Base-by-base conservation (phyloP, 163 green algal species). In the Chloromonas sp. region DNA sequence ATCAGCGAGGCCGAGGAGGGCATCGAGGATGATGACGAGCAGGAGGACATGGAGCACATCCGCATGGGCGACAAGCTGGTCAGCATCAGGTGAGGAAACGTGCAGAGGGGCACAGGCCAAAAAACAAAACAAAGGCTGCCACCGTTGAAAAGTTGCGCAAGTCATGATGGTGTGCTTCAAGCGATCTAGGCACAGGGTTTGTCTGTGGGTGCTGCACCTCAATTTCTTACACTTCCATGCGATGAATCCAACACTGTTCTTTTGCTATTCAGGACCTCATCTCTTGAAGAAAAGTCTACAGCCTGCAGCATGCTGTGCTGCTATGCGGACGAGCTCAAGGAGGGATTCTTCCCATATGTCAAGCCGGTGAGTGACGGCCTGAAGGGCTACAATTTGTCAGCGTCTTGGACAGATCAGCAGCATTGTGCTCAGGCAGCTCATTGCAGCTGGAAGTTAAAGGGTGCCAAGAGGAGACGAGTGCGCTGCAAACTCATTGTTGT, bases 241-340 rank as follows among this genome's bases (percentile, higher is more conserved):
- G 14, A 2, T 79, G 71, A 5, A 5, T 3, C 13, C 13, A 36
- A 14, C 71, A 79, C 13, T 58, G 36, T 36, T 5, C 71, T 79
- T 14, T 14, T 2, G 2, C 5, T 79, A 70, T 94, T 98, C 85
- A 90, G 92, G 70, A 98, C 95, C 36, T 95, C 88, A 76, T 91
- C 93, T 76, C 88, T 98, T 82, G 96, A 99, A 88, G 97, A 99
- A 88, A 99, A 99, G 92, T 95, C 96, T 8, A 99, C 95, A 0
- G 97, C 97, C 58, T 98, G 96, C 92, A 96, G 94, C 92, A 99
- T 99, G 97, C 90, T 99, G 5, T 96, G 92, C 88, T 99, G 97
- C 92, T 99, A 99, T 85, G 94, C 94, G 0, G 95, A 99, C 84
- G 97, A 99, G 89, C 93, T 99, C 2, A 96, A 96, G 87, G 96